Evolutionary conservation across 1,139 yeast genomes (phyloP).

Genomic region (Meyerozyma smithsonii): DNA sequence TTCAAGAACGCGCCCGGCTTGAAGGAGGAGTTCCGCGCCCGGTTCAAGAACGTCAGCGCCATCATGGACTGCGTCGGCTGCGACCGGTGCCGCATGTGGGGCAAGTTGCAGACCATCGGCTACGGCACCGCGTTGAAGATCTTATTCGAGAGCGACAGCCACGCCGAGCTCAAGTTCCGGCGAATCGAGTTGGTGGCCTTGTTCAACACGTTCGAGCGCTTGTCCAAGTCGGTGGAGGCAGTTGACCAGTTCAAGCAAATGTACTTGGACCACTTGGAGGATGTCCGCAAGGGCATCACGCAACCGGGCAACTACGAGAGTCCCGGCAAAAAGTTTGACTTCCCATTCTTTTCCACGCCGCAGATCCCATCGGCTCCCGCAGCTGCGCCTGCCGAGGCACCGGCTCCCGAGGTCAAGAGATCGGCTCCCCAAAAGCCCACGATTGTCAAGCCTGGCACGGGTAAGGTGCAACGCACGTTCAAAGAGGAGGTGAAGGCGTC

Average conservation of each 20-base stretch:
- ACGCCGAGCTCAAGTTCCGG: conserved; percentile 48
- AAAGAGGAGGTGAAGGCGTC: conserved; percentile 51
- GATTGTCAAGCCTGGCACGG: conserved; percentile 6
- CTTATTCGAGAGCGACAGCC: conserved; percentile 67
- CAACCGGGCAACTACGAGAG: conserved; percentile 42
- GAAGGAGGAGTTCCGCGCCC: conserved; percentile 75
- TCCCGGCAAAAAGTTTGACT: conserved; percentile 28
- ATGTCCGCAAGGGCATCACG: conserved; percentile 36
- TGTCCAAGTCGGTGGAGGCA: conserved; percentile 78
- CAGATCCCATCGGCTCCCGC: conserved; percentile 3
- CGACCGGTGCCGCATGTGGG: conserved; percentile 97
- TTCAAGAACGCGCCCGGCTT: conserved; percentile 51
- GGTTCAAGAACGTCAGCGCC: conserved; percentile 85
- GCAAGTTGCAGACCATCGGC: conserved; percentile 93
- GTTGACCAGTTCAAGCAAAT: conserved; percentile 64
- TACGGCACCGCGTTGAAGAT: conserved; percentile 94
- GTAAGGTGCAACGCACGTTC: conserved; percentile 19
- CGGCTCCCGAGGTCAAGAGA: not conserved
- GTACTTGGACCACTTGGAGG: conserved; percentile 42
- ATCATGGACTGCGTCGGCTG: conserved; percentile 99
- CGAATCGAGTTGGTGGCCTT: conserved; percentile 88
- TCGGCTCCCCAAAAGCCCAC: not conserved
- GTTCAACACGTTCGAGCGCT: conserved; percentile 85
- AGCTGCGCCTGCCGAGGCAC: not conserved
- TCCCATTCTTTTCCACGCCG: conserved; percentile 32